Conservation (phyloP, 2,329 filamentous ascomycete species). For the Fusarium decemcellulare region DNA sequence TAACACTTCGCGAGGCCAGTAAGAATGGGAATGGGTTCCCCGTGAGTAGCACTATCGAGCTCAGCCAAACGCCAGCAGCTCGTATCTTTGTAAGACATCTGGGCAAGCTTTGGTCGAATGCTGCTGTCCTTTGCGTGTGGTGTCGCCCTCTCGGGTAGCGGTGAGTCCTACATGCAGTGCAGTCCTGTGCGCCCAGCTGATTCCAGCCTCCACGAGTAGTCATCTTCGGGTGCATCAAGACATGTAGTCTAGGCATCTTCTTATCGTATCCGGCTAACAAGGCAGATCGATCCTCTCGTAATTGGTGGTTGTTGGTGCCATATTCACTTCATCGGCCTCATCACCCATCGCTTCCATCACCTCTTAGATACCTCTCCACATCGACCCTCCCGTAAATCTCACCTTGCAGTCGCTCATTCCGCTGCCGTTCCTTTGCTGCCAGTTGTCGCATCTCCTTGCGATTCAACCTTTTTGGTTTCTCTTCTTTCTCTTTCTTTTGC, state of each 20-base stretch:
- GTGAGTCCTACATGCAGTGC: conserved; percentile 15
- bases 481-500: conserved; percentile 58
- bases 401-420: conserved; percentile 73
- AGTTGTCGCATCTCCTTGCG: conserved; percentile 78
- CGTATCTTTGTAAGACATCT: too few relatives aligned
- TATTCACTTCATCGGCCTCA: background rate
- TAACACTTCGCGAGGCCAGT: too few relatives aligned
- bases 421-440: conserved; percentile 73
- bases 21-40: too few relatives aligned
- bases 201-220: conserved; percentile 6
- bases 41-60: too few relatives aligned
- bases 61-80: too few relatives aligned
- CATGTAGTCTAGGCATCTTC: background rate
- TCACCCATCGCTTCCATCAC: conserved; percentile 47
- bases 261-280: background rate
- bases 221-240: background rate
- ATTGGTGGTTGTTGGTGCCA: background rate
- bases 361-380: conserved; percentile 79
- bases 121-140: too few relatives aligned
- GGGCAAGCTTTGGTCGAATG: too few relatives aligned
- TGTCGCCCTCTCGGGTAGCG: background rate
- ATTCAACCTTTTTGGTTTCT: conserved; percentile 69
- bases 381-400: conserved; percentile 84
- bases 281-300: background rate
- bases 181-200: conserved; percentile 15